Percentiles rank a stretch among this genome's conserved stretches.
phyloP scores from a whole-genome alignment of 2,329 filamentous ascomycete genomes.

The Cladosporium oxysporum region DNA sequence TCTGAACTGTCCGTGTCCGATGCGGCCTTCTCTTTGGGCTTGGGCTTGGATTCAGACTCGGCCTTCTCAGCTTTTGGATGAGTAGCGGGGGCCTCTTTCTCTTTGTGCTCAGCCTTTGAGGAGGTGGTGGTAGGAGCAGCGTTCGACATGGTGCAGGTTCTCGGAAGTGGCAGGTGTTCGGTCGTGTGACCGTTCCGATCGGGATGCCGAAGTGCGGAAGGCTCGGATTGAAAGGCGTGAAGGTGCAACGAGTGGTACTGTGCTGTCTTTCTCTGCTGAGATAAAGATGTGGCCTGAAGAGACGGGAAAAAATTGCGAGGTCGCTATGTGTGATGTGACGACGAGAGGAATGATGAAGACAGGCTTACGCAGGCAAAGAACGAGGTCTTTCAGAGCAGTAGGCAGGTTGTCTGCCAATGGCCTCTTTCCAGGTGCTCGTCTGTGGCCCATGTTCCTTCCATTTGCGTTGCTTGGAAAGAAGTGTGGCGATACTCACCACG shows the following conservation, averaged over 20 bases:
- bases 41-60: background rate
- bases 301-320: background rate
- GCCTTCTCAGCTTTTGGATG: background rate
- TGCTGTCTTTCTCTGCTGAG: background rate
- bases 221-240: background rate
- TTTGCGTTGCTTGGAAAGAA: background rate
- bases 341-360: background rate
- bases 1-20: background rate
- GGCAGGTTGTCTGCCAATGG: background rate
- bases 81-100: slow-evolving; percentile 2
- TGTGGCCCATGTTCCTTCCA: background rate
- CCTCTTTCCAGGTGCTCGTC: background rate
- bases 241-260: background rate
- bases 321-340: background rate
- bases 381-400: background rate
- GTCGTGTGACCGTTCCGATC: slow-evolving; percentile 2
- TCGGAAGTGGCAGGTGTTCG: background rate
- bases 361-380: background rate
- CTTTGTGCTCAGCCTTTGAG: background rate
- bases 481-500: background rate
- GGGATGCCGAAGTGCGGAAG: slow-evolving; percentile 18
- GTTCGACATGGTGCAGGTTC: slow-evolving; percentile 3
- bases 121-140: slow-evolving; percentile 9
- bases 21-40: background rate
- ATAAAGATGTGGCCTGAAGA: background rate